Evolutionary conservation across 2,329 filamentous ascomycete species (phyloP).

Genomic region (Chaetomium globosum): DNA sequence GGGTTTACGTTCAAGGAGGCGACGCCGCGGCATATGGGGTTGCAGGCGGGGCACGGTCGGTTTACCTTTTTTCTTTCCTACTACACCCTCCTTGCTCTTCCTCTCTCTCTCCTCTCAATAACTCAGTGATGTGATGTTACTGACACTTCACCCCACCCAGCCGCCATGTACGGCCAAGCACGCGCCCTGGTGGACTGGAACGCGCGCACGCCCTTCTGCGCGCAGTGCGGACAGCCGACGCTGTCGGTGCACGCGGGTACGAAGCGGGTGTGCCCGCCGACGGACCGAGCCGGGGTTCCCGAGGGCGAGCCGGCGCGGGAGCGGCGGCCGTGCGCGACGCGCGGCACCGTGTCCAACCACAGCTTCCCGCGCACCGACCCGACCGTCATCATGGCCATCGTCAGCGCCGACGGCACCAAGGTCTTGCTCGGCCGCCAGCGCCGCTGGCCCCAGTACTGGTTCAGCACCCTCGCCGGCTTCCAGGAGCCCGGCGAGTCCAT

Average conservation of each 20-base stretch:
- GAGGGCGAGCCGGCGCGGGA: constrained; percentile 47
- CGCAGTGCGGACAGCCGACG: constrained; percentile 80
- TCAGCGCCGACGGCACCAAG: constrained; percentile 75
- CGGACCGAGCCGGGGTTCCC: constrained; percentile 55
- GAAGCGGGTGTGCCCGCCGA: constrained; percentile 76
- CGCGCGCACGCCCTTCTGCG: constrained; percentile 86
- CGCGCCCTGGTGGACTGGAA: constrained; percentile 94
- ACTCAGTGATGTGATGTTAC: constrained; percentile 3
- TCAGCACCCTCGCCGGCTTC: constrained; percentile 85
- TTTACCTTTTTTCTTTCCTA: constrained; percentile 5
- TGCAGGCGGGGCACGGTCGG: constrained; percentile 53
- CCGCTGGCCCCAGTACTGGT: constrained; percentile 82
- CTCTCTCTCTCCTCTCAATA: background rate
- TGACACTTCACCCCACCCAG: constrained; percentile 48
- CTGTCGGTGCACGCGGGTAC: constrained; percentile 77
- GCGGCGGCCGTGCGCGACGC: constrained; percentile 74
- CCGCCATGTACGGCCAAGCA: constrained; percentile 87
- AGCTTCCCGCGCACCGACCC: constrained; percentile 91
- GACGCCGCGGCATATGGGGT: constrained; percentile 52
- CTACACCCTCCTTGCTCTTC: background rate
- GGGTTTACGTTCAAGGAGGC: constrained; percentile 66
- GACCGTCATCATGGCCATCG: constrained; percentile 91
- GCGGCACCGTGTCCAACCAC: constrained; percentile 85
- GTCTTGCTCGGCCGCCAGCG: constrained; percentile 83
- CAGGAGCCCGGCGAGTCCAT: constrained; percentile 83